Evolutionary conservation across 495 filamentous ascomycete species (phyloP).

Genomic region (Cladorrhinum samala): DNA sequence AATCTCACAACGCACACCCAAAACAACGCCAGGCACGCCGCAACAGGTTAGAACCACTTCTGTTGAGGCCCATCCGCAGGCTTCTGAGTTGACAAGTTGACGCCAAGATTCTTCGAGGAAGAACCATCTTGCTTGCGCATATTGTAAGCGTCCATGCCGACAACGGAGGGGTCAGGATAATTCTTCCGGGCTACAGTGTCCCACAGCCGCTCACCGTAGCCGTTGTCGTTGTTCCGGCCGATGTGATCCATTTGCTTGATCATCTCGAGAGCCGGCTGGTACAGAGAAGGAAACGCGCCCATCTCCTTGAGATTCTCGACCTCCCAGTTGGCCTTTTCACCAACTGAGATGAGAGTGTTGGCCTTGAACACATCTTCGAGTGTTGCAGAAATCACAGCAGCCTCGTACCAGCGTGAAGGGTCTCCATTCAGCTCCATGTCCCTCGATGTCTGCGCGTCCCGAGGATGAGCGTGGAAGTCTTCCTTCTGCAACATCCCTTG

Average conservation of each 20-base stretch:
- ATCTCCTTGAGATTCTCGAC: constrained; percentile 15
- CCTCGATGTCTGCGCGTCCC: background rate
- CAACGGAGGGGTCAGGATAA: background rate
- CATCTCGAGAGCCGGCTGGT: constrained; percentile 26
- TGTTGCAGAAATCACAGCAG: constrained; percentile 25
- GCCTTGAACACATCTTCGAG: constrained; percentile 26
- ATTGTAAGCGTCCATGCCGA: too few species aligned
- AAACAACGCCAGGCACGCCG: too few species aligned
- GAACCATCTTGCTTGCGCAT: too few species aligned
- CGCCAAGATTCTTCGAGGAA: too few species aligned
- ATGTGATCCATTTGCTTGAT: constrained; percentile 32
- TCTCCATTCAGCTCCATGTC: constrained; percentile 9
- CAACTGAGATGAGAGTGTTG: constrained; percentile 33
- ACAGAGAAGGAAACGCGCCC: constrained; percentile 21
- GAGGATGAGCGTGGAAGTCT: background rate
- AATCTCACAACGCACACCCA: too few species aligned
- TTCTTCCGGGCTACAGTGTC: background rate
- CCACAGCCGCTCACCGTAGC: constrained; percentile 6
- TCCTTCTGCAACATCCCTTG: background rate
- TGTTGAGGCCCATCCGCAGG: too few species aligned
- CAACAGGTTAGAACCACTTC: too few species aligned
- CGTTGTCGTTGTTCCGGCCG: constrained; percentile 26
- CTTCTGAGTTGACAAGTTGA: too few species aligned
- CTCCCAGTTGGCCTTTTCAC: constrained; percentile 37
- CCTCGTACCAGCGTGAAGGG: constrained; percentile 38